These are phyloP conservation scores for Sambucus nigra DNA, from an alignment of 129 eudicot species.

Conservation along the genomic window DNA sequence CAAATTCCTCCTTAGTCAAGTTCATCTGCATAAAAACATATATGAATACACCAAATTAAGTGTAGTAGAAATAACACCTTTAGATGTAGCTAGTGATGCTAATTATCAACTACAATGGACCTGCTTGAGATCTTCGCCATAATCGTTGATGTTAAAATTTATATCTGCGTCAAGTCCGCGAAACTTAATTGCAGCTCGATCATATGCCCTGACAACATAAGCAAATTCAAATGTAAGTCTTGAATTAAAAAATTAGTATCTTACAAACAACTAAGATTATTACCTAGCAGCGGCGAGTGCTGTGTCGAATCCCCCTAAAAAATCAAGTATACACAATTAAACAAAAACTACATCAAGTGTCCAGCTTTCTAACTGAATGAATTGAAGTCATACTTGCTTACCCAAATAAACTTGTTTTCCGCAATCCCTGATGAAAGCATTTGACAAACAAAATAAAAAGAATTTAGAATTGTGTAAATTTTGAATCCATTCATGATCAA, in stretches of 20 bases:
- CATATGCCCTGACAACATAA: constrained; percentile 46
- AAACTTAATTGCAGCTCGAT: constrained; percentile 70
- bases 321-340: constrained; percentile 10
- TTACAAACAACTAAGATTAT: background rate
- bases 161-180: constrained; percentile 66
- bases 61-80: background rate
- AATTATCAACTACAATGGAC: constrained; percentile 20
- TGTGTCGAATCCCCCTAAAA: constrained; percentile 64
- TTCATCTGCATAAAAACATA: constrained; percentile 33
- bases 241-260: background rate
- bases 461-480: background rate
- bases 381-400: constrained; percentile 18
- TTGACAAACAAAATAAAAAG: background rate
- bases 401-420: constrained; percentile 88
- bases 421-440: constrained; percentile 58
- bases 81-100: background rate
- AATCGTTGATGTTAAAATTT: constrained; percentile 50
- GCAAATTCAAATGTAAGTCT: background rate
- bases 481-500: too few species aligned
- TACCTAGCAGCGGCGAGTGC: constrained; percentile 71
- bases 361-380: constrained; percentile 9
- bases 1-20: constrained; percentile 74
- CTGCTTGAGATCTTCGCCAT: constrained; percentile 60
- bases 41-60: constrained; percentile 6
- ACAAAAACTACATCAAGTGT: too few species aligned